Evolutionary conservation across 352 stramenopile genomes (phyloP).

Genomic region (Phytopythium ostracodes): DNA sequence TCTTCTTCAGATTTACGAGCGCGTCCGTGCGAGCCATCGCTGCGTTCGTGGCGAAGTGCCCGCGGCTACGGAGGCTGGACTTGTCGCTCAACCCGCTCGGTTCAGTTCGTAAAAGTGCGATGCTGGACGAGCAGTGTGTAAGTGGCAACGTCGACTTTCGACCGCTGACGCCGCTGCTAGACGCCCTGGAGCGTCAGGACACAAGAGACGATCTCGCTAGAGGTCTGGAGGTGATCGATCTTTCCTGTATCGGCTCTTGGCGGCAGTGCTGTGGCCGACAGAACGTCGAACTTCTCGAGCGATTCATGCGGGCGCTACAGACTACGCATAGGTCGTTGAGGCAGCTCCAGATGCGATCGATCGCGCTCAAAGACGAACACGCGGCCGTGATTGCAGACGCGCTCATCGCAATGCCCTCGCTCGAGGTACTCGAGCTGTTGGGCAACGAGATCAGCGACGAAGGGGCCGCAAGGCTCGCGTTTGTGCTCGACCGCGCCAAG

Average conservation of each 20-base stretch:
- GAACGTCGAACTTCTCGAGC: not conserved
- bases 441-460: constrained; percentile 38
- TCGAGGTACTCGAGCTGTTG: constrained; percentile 26
- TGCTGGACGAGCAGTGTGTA: not conserved
- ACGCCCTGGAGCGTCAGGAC: constrained; percentile 8
- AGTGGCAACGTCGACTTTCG: not conserved
- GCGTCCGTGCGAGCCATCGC: constrained; percentile 16
- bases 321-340: not conserved
- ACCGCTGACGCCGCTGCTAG: constrained; percentile 8
- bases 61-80: constrained; percentile 30
- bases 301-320: not conserved
- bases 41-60: constrained; percentile 24
- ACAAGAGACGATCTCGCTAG: not conserved
- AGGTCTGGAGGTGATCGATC: constrained; percentile 24
- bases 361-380: not conserved
- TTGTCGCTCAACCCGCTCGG: constrained; percentile 44
- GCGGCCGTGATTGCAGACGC: not conserved
- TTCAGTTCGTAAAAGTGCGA: not conserved
- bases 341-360: not conserved
- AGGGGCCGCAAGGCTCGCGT: constrained; percentile 38
- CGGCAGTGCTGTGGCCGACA: not conserved
- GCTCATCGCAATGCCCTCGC: not conserved
- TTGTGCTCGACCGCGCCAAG: constrained; percentile 34
- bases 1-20: constrained; percentile 27
- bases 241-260: constrained; percentile 39